Evolutionary conservation across 345 rosid species (phyloP), one percentile per base, ranked within the genome.

Genomic region (Eucalyptus tenuipes): DNA sequence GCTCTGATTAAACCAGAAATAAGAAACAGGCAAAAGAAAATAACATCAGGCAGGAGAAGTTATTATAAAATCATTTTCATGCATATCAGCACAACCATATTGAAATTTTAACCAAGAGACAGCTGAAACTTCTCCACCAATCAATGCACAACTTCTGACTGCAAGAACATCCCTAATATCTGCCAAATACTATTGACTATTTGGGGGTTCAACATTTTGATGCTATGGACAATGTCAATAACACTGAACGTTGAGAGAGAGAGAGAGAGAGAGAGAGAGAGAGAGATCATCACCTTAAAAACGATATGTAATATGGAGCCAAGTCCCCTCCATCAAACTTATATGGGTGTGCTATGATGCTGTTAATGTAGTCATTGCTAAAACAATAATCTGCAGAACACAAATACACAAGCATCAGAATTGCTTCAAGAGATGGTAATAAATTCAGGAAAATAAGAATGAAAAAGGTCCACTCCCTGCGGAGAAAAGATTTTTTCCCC

Each of bases 281-380:
- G 86, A 31, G 48, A 45, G 29, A 91, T 49, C 79, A 89, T 47
- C 92, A 94, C 96, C 95, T 94, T 90, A 94, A 92, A 88, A 95
- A 93, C 61, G 96, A 93, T 31, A 94, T 90, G 87, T 94, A 94
- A 88, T 93, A 94, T 82, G 91, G 92, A 89, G 95, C 95, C 82
- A 95, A 91, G 93, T 95, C 96, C 88, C 94, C 95, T 29, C 89
- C 90, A 86, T 92, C 93, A 92, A 94, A 93, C 48, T 90, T 92
- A 91, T 91, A 94, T 22, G 89, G 87, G 88, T 94, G 95, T 47
- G 90, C 85, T 87, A 94, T 93, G 86, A 95, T 94, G 92, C 85
- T 93, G 92, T 94, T 94, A 89, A 95, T 91, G 88, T 91, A 92
- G 92, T 88, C 95, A 91, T 94, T 95, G 94, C 96, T 95, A 61